phyloP scores from a whole-genome alignment of 1,139 yeast genomes.

The Kodamaea sp. region DNA sequence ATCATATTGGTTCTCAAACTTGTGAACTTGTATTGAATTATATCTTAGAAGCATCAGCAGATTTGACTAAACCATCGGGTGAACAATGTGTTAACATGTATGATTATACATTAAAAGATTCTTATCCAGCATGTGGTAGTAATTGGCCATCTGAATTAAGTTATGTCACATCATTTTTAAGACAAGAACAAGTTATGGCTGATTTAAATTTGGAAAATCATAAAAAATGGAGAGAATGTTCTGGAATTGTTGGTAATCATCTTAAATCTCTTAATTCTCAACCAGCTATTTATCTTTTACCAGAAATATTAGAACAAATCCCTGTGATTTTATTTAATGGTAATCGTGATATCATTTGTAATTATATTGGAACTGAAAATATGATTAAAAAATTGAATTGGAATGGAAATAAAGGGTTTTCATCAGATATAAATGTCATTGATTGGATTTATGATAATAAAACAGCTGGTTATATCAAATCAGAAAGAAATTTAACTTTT shows the following conservation, averaged over 20 bases:
- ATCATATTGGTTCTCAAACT: conserved; percentile 31
- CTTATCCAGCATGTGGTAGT: conserved; percentile 85
- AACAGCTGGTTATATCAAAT: conserved; percentile 49
- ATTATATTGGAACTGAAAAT: conserved; percentile 69
- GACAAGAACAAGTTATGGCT: conserved; percentile 49
- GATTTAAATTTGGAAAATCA: conserved; percentile 51
- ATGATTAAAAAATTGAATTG: conserved; percentile 61
- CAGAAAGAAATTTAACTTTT: conserved; percentile 72
- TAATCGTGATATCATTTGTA: conserved; percentile 85
- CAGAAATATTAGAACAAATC: conserved; percentile 55
- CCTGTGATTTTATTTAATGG: conserved; percentile 81
- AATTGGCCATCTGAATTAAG: conserved; percentile 86
- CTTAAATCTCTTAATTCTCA: conserved; percentile 52
- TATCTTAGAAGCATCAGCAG: conserved; percentile 37
- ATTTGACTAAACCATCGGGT: conserved; percentile 22
- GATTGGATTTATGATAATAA: conserved; percentile 54
- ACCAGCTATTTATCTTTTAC: conserved; percentile 66
- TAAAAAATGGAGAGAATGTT: conserved; percentile 75
- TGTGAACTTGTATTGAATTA: conserved; percentile 50
- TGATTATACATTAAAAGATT: conserved; percentile 67
- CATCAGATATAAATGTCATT: conserved; percentile 27
- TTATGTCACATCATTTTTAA: conserved; percentile 58
- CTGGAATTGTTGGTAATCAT: conserved; percentile 48
- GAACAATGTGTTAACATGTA: conserved; percentile 76
- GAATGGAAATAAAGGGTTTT: conserved; percentile 64